A percentile compares a stretch with the other conserved stretches of the same genome.
These are phyloP conservation scores for Porcisia hertigi DNA, from an alignment of 208 protist genomes.

Conservation along the genomic window DNA sequence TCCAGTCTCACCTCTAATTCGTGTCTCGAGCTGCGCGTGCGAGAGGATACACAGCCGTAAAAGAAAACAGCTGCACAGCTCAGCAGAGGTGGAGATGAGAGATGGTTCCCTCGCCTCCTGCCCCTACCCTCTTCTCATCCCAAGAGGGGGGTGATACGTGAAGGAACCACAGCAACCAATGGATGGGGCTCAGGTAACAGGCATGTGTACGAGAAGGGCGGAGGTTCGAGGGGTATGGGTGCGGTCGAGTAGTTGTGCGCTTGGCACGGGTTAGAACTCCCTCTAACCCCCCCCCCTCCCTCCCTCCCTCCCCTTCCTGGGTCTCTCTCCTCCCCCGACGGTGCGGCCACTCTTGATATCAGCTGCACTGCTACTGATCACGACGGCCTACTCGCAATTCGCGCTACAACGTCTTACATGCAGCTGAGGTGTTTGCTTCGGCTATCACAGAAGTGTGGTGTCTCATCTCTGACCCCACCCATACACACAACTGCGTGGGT, in stretches of 20 bases:
- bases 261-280: neutral
- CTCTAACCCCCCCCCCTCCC: neutral
- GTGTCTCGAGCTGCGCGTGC: neutral
- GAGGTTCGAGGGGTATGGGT: neutral
- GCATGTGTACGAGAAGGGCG: neutral
- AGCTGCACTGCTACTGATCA: neutral
- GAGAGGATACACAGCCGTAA: neutral
- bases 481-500: neutral
- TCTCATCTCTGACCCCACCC: neutral
- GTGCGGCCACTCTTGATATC: neutral
- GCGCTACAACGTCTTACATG: no score
- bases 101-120: neutral
- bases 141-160: neutral
- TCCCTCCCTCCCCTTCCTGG: neutral
- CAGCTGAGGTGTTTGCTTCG: no score
- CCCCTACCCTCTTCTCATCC: neutral
- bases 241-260: neutral
- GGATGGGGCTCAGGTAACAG: neutral
- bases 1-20: neutral
- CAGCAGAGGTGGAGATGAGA: neutral
- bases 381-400: neutral
- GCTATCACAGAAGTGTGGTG: no score
- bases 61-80: neutral
- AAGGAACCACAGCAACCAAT: neutral
- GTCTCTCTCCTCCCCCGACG: neutral